phyloP scores from a whole-genome alignment of 129 eudicot species.

The Centaurea solstitialis region DNA sequence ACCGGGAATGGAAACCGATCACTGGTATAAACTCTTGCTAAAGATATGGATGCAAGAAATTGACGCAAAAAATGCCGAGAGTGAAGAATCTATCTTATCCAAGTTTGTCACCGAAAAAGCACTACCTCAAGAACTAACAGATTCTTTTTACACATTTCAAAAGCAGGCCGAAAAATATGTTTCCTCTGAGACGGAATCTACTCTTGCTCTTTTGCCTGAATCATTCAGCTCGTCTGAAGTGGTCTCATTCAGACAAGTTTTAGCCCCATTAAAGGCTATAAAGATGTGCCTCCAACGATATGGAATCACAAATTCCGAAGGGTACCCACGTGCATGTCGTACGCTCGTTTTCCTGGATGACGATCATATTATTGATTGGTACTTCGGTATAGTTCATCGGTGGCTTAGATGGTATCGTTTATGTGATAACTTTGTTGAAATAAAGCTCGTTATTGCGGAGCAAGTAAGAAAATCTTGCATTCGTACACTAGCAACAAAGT shows the following conservation, averaged over 20 bases:
- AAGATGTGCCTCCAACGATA: constrained; percentile 69
- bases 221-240: constrained; percentile 32
- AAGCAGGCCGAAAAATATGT: constrained; percentile 62
- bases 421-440: constrained; percentile 58
- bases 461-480: constrained; percentile 76
- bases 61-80: constrained; percentile 31
- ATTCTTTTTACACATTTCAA: constrained; percentile 73
- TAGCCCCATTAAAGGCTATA: constrained; percentile 60
- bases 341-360: constrained; percentile 65
- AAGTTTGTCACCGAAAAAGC: constrained; percentile 73
- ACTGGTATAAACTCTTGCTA: constrained; percentile 78
- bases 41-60: constrained; percentile 83
- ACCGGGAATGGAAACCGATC: constrained; percentile 95
- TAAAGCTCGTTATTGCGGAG: constrained; percentile 49
- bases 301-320: constrained; percentile 62
- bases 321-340: constrained; percentile 55
- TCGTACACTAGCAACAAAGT: constrained; percentile 78
- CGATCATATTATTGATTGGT: constrained; percentile 74
- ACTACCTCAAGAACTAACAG: constrained; percentile 71
- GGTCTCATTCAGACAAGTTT: constrained; percentile 34
- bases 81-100: constrained; percentile 68
- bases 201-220: constrained; percentile 53
- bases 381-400: constrained; percentile 57
- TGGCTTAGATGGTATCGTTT: constrained; percentile 86
- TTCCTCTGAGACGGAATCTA: constrained; percentile 64